Base-by-base conservation (phyloP, 2,329 filamentous ascomycete species). In the Talaromyces amestolkiae region DNA sequence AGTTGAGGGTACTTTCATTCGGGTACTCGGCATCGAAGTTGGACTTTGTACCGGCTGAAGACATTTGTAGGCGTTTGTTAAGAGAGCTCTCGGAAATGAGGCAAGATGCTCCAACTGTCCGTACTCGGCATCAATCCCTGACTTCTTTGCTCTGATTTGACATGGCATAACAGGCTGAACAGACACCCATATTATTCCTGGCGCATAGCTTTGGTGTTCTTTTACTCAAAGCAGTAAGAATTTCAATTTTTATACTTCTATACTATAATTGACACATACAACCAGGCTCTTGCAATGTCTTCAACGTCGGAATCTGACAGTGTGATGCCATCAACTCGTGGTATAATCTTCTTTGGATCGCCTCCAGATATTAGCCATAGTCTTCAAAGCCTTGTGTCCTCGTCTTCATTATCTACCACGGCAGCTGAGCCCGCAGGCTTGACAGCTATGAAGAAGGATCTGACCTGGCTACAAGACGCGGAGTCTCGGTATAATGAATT, bases 1-100 rank as follows among this genome's bases (percentile, higher is more conserved):
- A 61, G 11, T 54, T 63, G 11, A 68, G 69, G 4, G 51, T 71
- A 19, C 43, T 71, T 31, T 65, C 68, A 0, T 70, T 69, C 58
- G 67, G 65, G 1, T 71, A 70, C 39, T 35, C 39, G 6, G 22
- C 59, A 5, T 63, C 64, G 7, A 66, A 66, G 35, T 51, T 43
- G 22, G 22, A 11, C 5, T 24, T 15, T 35, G 13, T 49, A 10
- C 59, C 64, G 19, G 61, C 64, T 24, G 24, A 53, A 58, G 59
- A 63, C 3, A 53, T 66, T 19, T 56, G 41, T 9, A 24, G 22
- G 22, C 10, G 17, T 15, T 37, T 66, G 10, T 19, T 66, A 19
- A 51, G 24, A n/a, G 54, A 54, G 17, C n/a, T 66, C 15, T 58
- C 41, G 24, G 24, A 41, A 54, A 10, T 59, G 39, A 66, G 64